phyloP scores from a whole-genome alignment of 1,284 basidiomycete species.

The Naganishia sp. region DNA sequence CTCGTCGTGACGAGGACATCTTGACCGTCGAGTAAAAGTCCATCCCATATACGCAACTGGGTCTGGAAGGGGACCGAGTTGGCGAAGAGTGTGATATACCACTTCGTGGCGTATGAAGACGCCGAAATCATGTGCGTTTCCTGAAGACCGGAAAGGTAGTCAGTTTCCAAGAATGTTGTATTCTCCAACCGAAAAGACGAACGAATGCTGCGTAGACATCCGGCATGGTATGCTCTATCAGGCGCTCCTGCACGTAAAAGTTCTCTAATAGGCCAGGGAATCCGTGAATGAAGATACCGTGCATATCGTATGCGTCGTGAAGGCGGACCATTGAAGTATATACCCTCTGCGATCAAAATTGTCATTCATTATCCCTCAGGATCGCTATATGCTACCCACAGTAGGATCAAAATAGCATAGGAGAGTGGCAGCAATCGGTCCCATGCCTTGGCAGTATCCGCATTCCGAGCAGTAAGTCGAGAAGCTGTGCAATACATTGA shows the following conservation, averaged over 20 bases:
- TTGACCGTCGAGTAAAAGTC: slow-evolving; percentile 82
- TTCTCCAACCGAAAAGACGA: slow-evolving; percentile 39
- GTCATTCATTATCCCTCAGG: not conserved
- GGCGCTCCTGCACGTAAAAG: slow-evolving; percentile 88
- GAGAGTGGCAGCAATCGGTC: slow-evolving; percentile 90
- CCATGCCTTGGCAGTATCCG: slow-evolving; percentile 99
- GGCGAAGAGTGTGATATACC: slow-evolving; percentile 97
- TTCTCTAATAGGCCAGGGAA: slow-evolving; percentile 93
- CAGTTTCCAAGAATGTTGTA: not conserved
- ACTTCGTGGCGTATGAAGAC: slow-evolving; percentile 94
- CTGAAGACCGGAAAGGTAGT: slow-evolving; percentile 40
- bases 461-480: slow-evolving; percentile 81
- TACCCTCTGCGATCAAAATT: slow-evolving; percentile 58
- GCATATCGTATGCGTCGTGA: slow-evolving; percentile 85
- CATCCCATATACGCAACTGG: slow-evolving; percentile 93
- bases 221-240: slow-evolving; percentile 82
- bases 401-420: slow-evolving; percentile 91
- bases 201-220: slow-evolving; percentile 79
- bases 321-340: slow-evolving; percentile 81
- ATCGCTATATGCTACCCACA: slow-evolving; percentile 44
- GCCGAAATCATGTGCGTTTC: slow-evolving; percentile 84
- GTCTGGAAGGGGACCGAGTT: slow-evolving; percentile 96
- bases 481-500: slow-evolving; percentile 91
- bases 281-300: slow-evolving; percentile 85
- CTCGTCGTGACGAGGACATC: slow-evolving; percentile 85